Evolutionary conservation across 345 rosid species (phyloP), one percentile per base, ranked within the genome.

Genomic region (Acer yangbiense): DNA sequence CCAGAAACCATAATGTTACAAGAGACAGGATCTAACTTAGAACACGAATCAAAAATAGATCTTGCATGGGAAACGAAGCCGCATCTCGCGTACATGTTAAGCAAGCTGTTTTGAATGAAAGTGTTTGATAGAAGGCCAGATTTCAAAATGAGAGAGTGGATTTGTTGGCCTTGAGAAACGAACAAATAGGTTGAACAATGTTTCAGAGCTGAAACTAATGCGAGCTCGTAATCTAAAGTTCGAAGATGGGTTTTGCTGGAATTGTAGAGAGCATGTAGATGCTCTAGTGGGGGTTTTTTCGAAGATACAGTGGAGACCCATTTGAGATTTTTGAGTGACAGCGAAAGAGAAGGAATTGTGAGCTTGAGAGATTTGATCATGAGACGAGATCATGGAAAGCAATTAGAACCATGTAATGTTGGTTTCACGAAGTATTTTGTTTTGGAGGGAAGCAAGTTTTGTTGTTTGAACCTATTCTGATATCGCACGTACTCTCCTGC

Each of bases 21-120:
- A 73, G 94, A 84, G 18, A 91, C 90, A 9, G 85, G 82, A 65
- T 90, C 93, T 80, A 81, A 63, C 48, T 60, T 75, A 16, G 79
- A 23, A 25, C 76, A 79, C 2, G 79, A 64, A 55, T 78, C 76
- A 14, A 90, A 94, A 32, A 93, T 71, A 17, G 74, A 80, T 78
- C 79, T 77, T 2, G 97, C 97, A 17, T 88, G 88, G 3, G n/a
- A 71, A 77, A 94, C 78, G 76, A 81, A 41, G 61, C 88, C 84
- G 66, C 94, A 90, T 83, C 87, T 95, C 1, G 90, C 85, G 75
- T 95, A 93, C 93, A 94, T 74, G 77, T 90, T 91, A 55, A 90
- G 87, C 75, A 93, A 85, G 70, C 98, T 91, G 75, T 93, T 95
- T 25, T 76, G 80, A 27, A 94, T 77, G 70, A 86, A 93, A 73